Evolutionary conservation across 768 basidiomycete species (phyloP).

Genomic region (Mycena rosella): DNA sequence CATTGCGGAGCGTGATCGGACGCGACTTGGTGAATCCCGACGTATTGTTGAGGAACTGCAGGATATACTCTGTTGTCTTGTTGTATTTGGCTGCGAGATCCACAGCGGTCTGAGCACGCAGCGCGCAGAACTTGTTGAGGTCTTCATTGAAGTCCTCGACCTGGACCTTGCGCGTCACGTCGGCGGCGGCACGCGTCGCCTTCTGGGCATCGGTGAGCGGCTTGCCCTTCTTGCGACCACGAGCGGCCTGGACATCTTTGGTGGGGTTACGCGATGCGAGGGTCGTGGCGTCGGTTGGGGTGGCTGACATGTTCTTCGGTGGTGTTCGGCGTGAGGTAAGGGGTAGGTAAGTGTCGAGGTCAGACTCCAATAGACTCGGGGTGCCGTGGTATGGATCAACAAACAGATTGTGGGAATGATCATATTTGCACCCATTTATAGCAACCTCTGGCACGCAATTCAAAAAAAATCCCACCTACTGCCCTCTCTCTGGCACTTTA

Average conservation of each 20-base stretch:
- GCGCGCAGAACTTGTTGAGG: not conserved
- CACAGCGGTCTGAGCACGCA: not conserved
- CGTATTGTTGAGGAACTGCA: not conserved
- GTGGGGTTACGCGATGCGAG: not conserved
- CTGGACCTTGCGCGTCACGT: not conserved
- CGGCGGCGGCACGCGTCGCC: not conserved
- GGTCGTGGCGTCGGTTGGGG: not conserved
- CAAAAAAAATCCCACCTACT: no score
- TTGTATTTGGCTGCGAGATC: not conserved
- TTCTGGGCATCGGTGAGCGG: not conserved
- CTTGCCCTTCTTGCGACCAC: not conserved
- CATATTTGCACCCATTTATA: no score
- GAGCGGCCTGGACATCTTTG: not conserved
- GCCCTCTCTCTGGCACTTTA: no score
- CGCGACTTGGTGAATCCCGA: not conserved
- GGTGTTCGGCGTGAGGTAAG: no score
- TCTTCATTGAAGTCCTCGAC: not conserved
- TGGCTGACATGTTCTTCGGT: not conserved
- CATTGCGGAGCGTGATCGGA: not conserved
- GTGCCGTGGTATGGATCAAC: no score
- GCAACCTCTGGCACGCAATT: no score
- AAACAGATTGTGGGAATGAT: no score
- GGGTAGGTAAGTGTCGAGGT: no score
- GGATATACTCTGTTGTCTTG: not conserved
- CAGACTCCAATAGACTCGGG: no score